Base-by-base conservation (phyloP, 2,329 filamentous ascomycete species). In the Aspergillus viridinutans region DNA sequence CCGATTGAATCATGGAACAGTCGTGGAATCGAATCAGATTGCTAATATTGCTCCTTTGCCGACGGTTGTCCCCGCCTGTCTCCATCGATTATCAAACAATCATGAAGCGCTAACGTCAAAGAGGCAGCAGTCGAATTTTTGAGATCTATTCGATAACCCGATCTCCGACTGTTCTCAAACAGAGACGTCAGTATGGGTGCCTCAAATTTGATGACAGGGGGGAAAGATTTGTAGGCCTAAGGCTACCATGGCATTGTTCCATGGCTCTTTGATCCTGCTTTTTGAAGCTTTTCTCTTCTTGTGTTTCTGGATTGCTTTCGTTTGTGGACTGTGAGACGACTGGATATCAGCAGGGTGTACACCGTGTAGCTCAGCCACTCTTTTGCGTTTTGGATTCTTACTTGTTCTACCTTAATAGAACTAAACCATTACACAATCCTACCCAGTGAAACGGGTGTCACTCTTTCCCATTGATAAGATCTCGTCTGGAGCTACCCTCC, bases 351-450 rank as follows among this genome's bases (percentile, higher is more conserved):
- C 21, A 21, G 23, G 21, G 21, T 5, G 21, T 43, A 43, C 40
- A 12, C 3, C 3, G 12, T 47, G 10, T 25, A 40, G 47, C 55
- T 51, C 55, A 54, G 52, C 51, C 55, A 50, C 48, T 57, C 51
- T 53, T 57, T 54, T 26, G 3, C 10, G 21, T 47, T 9, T 47
- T 17, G 6, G 43, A 23, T 38, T 26, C 43, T 47, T 23, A 47
- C 43, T 23, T 47, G 43, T 14, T 14, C 20, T 25, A 25, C 43
- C 21, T 23, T 14, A 0, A 21, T 23, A 25, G 43, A 21, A 23
- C 20, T 47, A 17, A 7, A 26, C 26, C 14, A 47, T 47, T 17
- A 47, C 43, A 47, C 43, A 5, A 5, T 23, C 12, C 43, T 23
- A 14, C 20, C 43, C 12, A 1, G 43, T 23, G 49, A 29, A 51